Conservation (phyloP, 345 rosid species). For the Eucalyptus paniculata region DNA sequence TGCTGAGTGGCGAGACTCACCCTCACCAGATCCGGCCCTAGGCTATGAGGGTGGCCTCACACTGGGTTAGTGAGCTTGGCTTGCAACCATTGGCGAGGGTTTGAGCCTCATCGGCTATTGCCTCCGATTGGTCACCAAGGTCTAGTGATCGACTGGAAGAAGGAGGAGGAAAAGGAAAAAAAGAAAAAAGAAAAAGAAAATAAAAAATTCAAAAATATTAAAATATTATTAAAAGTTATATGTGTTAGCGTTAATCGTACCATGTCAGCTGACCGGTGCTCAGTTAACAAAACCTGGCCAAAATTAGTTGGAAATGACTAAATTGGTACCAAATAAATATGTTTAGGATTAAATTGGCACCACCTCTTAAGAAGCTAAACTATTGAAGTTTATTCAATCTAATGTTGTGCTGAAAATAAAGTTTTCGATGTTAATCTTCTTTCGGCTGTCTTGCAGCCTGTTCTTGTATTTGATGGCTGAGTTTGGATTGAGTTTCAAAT, state of each 20-base stretch:
- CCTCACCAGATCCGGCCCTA: fast-evolving
- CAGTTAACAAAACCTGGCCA: fast-evolving
- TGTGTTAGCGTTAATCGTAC: fast-evolving
- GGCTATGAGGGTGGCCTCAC: fast-evolving
- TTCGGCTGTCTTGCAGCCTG: not conserved
- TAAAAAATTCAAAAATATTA: too few species aligned
- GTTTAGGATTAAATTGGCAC: too few species aligned
- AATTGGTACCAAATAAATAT: too few species aligned
- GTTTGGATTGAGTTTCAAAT: not conserved
- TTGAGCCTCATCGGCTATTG: too few species aligned
- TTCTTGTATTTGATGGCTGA: not conserved
- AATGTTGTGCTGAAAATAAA: not conserved
- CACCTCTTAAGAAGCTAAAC: not conserved
- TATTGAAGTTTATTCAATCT: not conserved
- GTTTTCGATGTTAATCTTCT: not conserved
- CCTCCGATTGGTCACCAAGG: fast-evolving
- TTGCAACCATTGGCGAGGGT: too few species aligned
- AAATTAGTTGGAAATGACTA: too few species aligned
- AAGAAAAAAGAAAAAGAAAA: too few species aligned
- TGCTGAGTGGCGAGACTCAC: fast-evolving
- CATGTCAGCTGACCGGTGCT: fast-evolving
- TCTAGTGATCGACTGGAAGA: fast-evolving
- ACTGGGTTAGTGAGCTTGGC: too few species aligned
- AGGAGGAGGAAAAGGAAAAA: too few species aligned
- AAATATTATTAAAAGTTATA: too few species aligned